Conservation (phyloP, 202 grass and related monocot genomes). For the Elaeis oleifera region DNA sequence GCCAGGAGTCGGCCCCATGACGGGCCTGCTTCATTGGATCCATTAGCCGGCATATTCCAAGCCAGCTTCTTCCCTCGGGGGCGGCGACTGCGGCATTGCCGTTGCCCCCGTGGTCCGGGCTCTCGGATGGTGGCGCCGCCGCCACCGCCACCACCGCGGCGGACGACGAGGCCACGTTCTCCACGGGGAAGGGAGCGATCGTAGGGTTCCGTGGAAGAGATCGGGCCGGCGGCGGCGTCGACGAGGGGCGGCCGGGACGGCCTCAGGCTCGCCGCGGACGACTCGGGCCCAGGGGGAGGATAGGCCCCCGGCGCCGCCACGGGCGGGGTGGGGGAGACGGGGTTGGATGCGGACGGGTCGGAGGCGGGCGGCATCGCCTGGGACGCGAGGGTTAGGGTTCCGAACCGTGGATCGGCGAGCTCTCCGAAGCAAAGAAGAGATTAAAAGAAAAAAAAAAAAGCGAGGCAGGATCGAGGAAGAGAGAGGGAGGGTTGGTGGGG, state of each 20-base stretch:
- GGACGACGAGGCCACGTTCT: slow-evolving; percentile 3
- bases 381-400: background rate
- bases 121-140: background rate
- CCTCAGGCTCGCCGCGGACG: too few relatives aligned
- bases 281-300: too few relatives aligned
- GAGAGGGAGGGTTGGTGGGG: background rate
- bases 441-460: too few relatives aligned
- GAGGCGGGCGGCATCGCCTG: background rate
- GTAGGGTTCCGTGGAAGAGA: slow-evolving; percentile 5
- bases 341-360: background rate
- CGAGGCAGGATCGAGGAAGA: too few relatives aligned
- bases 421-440: too few relatives aligned
- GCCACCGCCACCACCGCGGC: background rate
- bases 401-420: too few relatives aligned
- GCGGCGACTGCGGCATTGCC: slow-evolving; percentile 28
- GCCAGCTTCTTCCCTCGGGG: slow-evolving; percentile 37
- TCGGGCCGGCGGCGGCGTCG: slow-evolving; percentile 8
- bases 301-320: slow-evolving; percentile 2
- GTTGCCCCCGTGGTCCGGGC: background rate
- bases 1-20: slow-evolving; percentile 57
- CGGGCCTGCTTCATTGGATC: slow-evolving; percentile 1
- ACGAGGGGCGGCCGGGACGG: background rate
- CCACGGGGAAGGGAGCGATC: slow-evolving; percentile 6
- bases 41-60: slow-evolving; percentile 32
- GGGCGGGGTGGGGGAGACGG: slow-evolving; percentile 17